phyloP scores from a whole-genome alignment of 139 green algal species.

The Chlorella sp. region DNA sequence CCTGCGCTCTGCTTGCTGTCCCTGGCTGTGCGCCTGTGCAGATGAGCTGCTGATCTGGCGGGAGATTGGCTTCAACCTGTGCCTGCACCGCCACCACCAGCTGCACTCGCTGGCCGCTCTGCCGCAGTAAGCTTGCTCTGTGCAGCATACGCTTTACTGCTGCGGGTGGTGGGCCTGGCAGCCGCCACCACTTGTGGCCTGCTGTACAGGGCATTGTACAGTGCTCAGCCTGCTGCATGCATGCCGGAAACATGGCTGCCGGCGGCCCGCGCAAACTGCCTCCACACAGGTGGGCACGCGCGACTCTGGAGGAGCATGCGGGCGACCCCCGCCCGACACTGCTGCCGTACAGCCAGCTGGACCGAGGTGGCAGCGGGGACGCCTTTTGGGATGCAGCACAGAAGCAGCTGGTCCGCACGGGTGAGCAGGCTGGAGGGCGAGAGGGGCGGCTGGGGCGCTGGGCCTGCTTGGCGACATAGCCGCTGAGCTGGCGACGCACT shows the following conservation, averaged over 20 bases:
- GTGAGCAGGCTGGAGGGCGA: not conserved
- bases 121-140: not conserved
- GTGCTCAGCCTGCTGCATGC: no score
- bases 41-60: constrained; percentile 29
- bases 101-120: constrained; percentile 21
- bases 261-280: no score
- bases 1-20: not conserved
- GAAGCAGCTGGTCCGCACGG: constrained; percentile 8
- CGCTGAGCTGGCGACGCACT: no score
- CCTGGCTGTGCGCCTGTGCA: not conserved
- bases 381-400: constrained; percentile 30
- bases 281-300: constrained; percentile 1
- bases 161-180: no score
- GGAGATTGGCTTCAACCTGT: constrained; percentile 34
- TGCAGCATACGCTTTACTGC: no score
- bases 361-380: not conserved
- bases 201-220: no score
- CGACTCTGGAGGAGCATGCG: constrained; percentile 5
- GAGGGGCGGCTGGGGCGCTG: not conserved
- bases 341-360: constrained; percentile 6
- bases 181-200: no score
- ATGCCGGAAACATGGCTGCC: no score
- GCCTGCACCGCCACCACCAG: constrained; percentile 16
- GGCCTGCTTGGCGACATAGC: no score
- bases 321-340: not conserved